Base-by-base conservation (phyloP, 1,284 basidiomycete genomes). In the Vanrija humicola region DNA sequence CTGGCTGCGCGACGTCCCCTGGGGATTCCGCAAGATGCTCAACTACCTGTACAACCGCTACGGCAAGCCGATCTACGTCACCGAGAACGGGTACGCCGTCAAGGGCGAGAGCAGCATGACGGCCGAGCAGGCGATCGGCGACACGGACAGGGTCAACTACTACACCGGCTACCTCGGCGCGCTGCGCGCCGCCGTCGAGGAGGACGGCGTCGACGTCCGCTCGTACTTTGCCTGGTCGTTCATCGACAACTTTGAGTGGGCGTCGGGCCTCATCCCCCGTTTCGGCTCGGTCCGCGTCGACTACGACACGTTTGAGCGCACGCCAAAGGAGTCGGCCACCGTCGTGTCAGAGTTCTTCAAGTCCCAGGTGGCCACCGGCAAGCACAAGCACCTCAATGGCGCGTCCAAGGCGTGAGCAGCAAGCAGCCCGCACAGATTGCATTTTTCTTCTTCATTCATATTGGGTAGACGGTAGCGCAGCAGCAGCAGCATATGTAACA, bases 181-280 rank as follows among this genome's bases (percentile, higher is more conserved):
- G 0, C 66, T 89, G 38, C 73, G 82, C 39, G 78, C 80, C 15
- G 85, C 86, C n/a, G 76, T 86, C 26, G 75, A 78, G 46, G 78
- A 83, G 53, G 87, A 89, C 67, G 83, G 83, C 6, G 84, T 88
- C 16, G 82, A 85, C 53, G 76, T 88, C 48, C 73, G 81, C 43
- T 82, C 82, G 1, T 89, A 88, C 74, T 86, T 88, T 75, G 83
- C 84, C 15, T 87, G 85, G 85, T 53, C 45, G n/a, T 68, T 69
- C 54, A 52, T 64, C 54, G 86, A 88, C 69, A 88, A 88, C 73
- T 88, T 88, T 58, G 87, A 89, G 73, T 88, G 87, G 83, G 56
- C 61, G 21, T 65, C 63, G 4, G 72, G 64, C 40, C 54, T 57
- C 8, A 52, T 52, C 16, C 66, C 70, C 21, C 65, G 71, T 14